Evolutionary conservation across 2,329 filamentous ascomycete species (phyloP).

Genomic region (Pyrenophora graminea): DNA sequence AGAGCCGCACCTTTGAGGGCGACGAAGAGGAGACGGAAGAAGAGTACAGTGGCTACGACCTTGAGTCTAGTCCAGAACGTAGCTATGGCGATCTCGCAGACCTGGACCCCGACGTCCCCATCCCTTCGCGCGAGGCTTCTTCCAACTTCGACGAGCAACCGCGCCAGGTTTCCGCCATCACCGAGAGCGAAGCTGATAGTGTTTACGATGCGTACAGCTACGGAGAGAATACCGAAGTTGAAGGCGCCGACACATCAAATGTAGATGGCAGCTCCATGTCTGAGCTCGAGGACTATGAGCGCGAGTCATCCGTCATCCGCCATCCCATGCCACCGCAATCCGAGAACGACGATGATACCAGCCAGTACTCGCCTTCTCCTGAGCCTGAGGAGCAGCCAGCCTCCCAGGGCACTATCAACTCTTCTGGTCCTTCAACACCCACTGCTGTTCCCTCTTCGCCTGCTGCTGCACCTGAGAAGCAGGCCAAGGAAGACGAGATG

Average conservation of each 20-base stretch:
- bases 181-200: conserved; percentile 57
- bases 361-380: conserved; percentile 60
- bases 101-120: conserved; percentile 85
- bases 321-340: conserved; percentile 49
- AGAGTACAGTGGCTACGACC: conserved; percentile 37
- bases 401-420: conserved; percentile 43
- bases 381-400: conserved; percentile 45
- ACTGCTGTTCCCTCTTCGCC: conserved; percentile 40
- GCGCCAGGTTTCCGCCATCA: conserved; percentile 64
- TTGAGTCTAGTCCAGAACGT: conserved; percentile 61
- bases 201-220: conserved; percentile 65
- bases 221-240: conserved; percentile 61
- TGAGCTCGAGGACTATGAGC: conserved; percentile 48
- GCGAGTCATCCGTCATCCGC: conserved; percentile 60
- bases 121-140: conserved; percentile 79
- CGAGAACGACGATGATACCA: conserved; percentile 59
- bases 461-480: conserved; percentile 32
- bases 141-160: conserved; percentile 63
- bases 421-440: conserved; percentile 54
- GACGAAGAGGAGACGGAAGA: conserved; percentile 40
- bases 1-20: conserved; percentile 64
- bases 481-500: conserved; percentile 47
- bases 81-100: conserved; percentile 56
- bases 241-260: conserved; percentile 57
- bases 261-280: conserved; percentile 59